Base-by-base conservation (phyloP, 2,329 filamentous ascomycete genomes). In the Aspergillus sp. region DNA sequence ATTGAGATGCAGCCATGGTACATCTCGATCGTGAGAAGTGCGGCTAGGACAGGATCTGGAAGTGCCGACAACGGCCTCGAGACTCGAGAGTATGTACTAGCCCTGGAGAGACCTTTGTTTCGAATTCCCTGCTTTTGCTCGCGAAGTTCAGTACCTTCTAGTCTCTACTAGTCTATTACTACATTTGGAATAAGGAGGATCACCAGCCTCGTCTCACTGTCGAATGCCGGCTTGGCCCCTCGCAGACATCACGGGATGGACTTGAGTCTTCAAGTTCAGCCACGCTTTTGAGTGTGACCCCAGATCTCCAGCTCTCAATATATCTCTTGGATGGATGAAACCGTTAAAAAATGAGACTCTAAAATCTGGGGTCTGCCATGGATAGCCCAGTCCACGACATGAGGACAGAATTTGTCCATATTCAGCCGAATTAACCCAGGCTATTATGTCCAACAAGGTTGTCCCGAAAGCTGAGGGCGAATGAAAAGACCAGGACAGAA, bases 11-110 rank as follows among this genome's bases (percentile, higher is more conserved):
- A 23, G 1, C 38, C 19, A 47, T 23, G 43, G 53, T 31, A n/a
- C 23, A 19, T 23, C 11, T 19, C 46, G 28, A 47, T 55, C 43
- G 28, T 38, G 43, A n/a, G 30, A 41, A 34, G 22, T 5, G 28
- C 53, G 43, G 53, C 53, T 54, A 23, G 31, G 19, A 23, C 46
- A 11, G 22, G 28, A 17, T 23, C 19, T 31, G 41, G 8, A 54
- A 54, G 41, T 54, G 53, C 53, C 53, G 53, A 54, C 25, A 54
- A 30, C 53, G 53, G 53, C 48, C 25, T 19, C 19, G 25, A 48
- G 46, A 48, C 13, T 48, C 19, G 4, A 23, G 15, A 31, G 48
- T 41, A 41, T 41, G 5, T 31, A n/a, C n/a, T n/a, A 9, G 25
- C 8, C 23, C 7, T n/a, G 48, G 25, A 50, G 25, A 9, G 8